These are phyloP conservation scores for Penicillium sp. DNA, from an alignment of 2,329 filamentous ascomycete genomes.

Conservation along the genomic window DNA sequence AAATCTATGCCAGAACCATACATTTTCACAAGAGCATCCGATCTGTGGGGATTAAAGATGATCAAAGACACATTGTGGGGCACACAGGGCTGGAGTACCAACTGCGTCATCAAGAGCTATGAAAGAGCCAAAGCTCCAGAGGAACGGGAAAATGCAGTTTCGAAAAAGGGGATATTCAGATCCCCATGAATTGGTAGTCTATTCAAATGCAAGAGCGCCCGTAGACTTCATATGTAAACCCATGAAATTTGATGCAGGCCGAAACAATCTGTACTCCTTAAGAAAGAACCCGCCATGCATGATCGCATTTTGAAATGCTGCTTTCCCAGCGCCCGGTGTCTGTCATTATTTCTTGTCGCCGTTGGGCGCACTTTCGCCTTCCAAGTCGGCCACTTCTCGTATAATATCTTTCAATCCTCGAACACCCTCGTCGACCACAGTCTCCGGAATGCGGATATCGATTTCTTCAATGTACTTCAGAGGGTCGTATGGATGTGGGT, in stretches of 20 bases:
- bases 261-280: conserved; percentile 20
- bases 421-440: conserved; percentile 52
- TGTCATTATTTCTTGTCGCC: conserved; percentile 24
- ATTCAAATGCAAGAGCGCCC: conserved; percentile 21
- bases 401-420: conserved; percentile 54
- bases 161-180: neutral
- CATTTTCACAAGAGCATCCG: neutral
- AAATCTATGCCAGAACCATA: neutral
- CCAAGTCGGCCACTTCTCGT: conserved; percentile 50
- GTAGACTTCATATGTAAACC: conserved; percentile 16
- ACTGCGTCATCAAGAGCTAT: neutral
- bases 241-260: conserved; percentile 14
- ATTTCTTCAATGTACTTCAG: conserved; percentile 38
- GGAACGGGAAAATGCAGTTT: neutral
- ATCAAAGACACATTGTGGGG: neutral
- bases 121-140: neutral
- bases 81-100: neutral
- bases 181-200: conserved; percentile 22
- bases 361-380: conserved; percentile 36
- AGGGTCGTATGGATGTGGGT: conserved; percentile 19
- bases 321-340: neutral
- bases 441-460: conserved; percentile 51
- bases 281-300: conserved; percentile 21
- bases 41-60: neutral
- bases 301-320: conserved; percentile 9